Conservation (phyloP, 495 filamentous ascomycete species). For the Penicillium psychrofluorescens region DNA sequence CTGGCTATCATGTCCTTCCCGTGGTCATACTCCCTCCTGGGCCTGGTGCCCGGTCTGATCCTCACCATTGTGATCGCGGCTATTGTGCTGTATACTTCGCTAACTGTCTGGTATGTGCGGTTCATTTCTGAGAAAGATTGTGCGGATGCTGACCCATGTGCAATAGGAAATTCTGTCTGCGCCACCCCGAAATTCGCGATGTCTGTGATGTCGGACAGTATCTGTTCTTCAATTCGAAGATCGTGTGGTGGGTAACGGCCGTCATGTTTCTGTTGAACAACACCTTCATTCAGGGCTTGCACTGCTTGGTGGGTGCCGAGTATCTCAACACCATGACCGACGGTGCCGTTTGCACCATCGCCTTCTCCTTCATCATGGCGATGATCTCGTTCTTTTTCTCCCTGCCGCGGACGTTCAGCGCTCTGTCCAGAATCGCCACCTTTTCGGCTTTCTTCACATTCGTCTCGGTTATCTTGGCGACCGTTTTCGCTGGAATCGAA, state of each 20-base stretch:
- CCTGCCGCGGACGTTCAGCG: conserved; percentile 71
- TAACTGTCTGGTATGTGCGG: conserved; percentile 59
- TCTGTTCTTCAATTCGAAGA: conserved; percentile 71
- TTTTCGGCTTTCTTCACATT: conserved; percentile 78
- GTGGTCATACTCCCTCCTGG: conserved; percentile 79
- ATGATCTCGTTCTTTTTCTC: conserved; percentile 69
- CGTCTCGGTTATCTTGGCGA: conserved; percentile 71
- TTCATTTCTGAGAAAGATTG: too few species aligned
- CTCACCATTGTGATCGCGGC: conserved; percentile 68
- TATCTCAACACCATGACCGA: conserved; percentile 80
- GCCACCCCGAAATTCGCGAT: conserved; percentile 80
- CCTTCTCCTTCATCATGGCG: conserved; percentile 61
- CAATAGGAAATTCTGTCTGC: conserved; percentile 70
- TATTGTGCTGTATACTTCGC: conserved; percentile 77
- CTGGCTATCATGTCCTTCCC: conserved; percentile 93
- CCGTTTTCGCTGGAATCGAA: conserved; percentile 66
- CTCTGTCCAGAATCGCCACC: conserved; percentile 68
- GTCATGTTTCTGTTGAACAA: conserved; percentile 90
- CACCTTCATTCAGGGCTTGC: conserved; percentile 79
- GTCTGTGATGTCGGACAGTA: conserved; percentile 88
- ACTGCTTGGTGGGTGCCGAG: conserved; percentile 70
- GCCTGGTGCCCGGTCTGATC: conserved; percentile 80
- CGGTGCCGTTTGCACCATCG: conserved; percentile 60
- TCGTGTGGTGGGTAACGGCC: conserved; percentile 78
- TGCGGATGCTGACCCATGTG: neutral